Base-by-base conservation (phyloP, 495 filamentous ascomycete species). In the Hypoxylon perforatum region DNA sequence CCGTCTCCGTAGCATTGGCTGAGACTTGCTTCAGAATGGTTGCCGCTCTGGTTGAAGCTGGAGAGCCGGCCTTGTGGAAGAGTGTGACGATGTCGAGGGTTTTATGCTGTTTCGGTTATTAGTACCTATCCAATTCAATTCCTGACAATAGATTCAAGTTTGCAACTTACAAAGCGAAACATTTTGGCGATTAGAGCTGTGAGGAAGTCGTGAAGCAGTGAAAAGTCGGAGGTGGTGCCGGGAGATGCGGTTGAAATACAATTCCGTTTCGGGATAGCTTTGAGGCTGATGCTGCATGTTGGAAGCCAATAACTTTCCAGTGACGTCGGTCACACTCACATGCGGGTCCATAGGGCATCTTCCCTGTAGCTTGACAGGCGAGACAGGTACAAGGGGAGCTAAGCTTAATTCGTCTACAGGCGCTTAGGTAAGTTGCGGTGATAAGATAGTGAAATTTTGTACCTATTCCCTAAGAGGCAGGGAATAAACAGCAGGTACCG, bases 11-110 rank as follows among this genome's bases (percentile, higher is more conserved):
- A 9, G 90, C 89, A 11, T 81, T 81, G n/a, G 87, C 84, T 3
- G 89, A 88, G 10, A 86, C 80, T 76, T 91, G 86, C 73, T 94
- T 94, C 21, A 98, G 86, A 50, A 94, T 75, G 22, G 87, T 88
- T 19, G 90, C 84, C 28, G 87, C 86, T 42, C 87, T 86, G 12
- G 82, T 82, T 2, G 92, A 96, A 65, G 87, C 76, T 2, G 87
- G 80, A 15, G 83, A 78, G 39, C 78, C 79, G 21, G 94, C 86
- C 67, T 89, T 87, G 85, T 97, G 94, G 86, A 98, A 99, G 82
- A 99, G 90, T 58, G 93, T 97, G 71, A 99, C 89, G 63, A 96
- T 88, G 82, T 98, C 92, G 78, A 92, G 85, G 64, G 90, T 83
- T 86, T 93, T 94, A 77, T 85, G 84, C 91, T 94, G 70, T 38